Evolutionary conservation across 768 basidiomycete species (phyloP).

Genomic region (Auricularia cornea): DNA sequence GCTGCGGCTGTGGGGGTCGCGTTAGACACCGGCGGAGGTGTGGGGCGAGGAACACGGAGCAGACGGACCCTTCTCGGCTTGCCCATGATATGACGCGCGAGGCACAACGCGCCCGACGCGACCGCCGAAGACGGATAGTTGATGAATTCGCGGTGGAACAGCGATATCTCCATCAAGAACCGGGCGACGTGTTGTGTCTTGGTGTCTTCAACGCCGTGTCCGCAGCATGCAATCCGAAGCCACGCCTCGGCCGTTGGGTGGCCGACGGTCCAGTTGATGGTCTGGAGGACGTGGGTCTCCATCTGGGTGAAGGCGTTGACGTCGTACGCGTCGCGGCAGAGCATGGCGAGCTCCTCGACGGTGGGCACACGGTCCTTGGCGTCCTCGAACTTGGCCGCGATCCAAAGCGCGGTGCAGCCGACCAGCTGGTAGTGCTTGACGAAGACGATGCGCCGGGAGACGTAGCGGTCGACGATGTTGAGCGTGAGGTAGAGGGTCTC

Average conservation of each 20-base stretch:
- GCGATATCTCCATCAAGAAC: conserved; percentile 98
- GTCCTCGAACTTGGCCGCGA: conserved; percentile 98
- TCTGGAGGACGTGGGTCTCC: conserved; percentile 94
- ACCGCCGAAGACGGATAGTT: conserved; percentile 77
- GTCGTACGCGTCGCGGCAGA: conserved; percentile 95
- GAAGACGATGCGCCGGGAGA: conserved; percentile 96
- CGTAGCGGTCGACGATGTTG: conserved; percentile 98
- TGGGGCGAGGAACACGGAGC: conserved; percentile 6
- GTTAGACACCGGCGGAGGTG: not conserved
- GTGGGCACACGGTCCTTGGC: conserved; percentile 97
- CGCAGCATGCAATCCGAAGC: conserved; percentile 78
- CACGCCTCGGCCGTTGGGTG: conserved; percentile 98
- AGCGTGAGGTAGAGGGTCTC: conserved; percentile 98
- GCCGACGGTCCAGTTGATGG: conserved; percentile 93
- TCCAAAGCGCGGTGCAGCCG: conserved; percentile 97
- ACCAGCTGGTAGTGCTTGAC: conserved; percentile 99
- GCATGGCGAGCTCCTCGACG: conserved; percentile 86
- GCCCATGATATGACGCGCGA: conserved; percentile 82
- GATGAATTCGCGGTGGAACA: conserved; percentile 95
- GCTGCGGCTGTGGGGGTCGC: conserved; percentile 31
- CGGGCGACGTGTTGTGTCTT: conserved; percentile 93
- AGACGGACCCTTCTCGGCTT: conserved; percentile 57
- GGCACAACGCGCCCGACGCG: conserved; percentile 80
- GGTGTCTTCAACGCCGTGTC: conserved; percentile 67
- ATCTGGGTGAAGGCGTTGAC: conserved; percentile 98